Evolutionary conservation across 2,329 filamentous ascomycete genomes (phyloP).

Genomic region (Hypoxylon sp.): DNA sequence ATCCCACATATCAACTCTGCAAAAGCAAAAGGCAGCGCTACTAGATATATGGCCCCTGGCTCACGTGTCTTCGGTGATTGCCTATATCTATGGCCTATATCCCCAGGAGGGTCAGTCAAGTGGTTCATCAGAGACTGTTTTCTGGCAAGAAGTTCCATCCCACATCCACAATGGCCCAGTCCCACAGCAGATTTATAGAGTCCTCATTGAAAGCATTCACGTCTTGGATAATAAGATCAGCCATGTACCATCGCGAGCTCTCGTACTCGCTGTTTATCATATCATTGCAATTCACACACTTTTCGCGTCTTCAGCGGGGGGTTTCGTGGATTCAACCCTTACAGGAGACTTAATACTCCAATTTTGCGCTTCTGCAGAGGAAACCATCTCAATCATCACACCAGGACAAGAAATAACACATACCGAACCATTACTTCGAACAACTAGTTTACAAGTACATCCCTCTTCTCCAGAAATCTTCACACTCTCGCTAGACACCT

Average conservation of each 20-base stretch:
- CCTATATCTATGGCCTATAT: slow-evolving; percentile 17
- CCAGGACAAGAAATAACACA: background rate
- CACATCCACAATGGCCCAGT: slow-evolving; percentile 10
- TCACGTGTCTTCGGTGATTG: slow-evolving; percentile 17
- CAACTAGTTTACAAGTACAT: background rate
- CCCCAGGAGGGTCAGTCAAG: slow-evolving; percentile 6
- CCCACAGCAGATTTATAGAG: slow-evolving; percentile 11
- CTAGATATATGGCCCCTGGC: slow-evolving; percentile 16
- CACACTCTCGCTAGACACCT: slow-evolving; percentile 10
- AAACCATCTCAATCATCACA: slow-evolving; percentile 7
- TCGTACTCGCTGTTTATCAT: slow-evolving; percentile 19
- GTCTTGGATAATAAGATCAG: slow-evolving; percentile 16
- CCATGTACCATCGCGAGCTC: slow-evolving; percentile 5
- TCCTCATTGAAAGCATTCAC: slow-evolving; percentile 14
- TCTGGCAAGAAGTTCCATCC: slow-evolving; percentile 7
- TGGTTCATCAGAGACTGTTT: background rate
- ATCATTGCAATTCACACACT: slow-evolving; percentile 16
- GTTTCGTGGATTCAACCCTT: slow-evolving; percentile 2
- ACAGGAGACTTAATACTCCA: slow-evolving; percentile 10
- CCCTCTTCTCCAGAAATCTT: slow-evolving; percentile 17
- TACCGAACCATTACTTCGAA: slow-evolving; percentile 4
- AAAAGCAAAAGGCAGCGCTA: slow-evolving; percentile 13
- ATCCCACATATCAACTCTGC: slow-evolving; percentile 10
- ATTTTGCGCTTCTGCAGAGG: slow-evolving; percentile 17
- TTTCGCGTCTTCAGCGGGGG: background rate